Conservation (phyloP, 1,284 basidiomycete species). For the Ustilago trichophora region DNA sequence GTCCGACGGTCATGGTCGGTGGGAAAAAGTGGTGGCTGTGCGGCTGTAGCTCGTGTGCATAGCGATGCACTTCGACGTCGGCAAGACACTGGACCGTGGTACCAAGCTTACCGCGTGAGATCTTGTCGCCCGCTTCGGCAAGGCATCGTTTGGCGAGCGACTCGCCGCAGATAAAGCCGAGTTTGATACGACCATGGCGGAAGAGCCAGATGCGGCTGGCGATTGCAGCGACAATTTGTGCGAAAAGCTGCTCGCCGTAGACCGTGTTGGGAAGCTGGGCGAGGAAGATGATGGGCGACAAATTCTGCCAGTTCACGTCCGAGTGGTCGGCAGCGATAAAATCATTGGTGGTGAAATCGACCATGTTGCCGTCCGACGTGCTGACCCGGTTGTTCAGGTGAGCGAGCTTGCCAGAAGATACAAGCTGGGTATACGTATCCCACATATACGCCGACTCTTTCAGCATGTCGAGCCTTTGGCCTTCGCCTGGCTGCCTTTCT, state of each 20-base stretch:
- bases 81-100: constrained; percentile 49
- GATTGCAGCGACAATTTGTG: constrained; percentile 57
- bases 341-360: constrained; percentile 28
- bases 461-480: constrained; percentile 40
- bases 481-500: constrained; percentile 4
- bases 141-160: constrained; percentile 51
- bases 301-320: constrained; percentile 39
- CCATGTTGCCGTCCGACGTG: constrained; percentile 10
- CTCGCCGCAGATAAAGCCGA: constrained; percentile 60
- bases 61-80: constrained; percentile 29
- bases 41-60: constrained; percentile 41
- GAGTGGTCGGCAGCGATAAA: constrained; percentile 11
- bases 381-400: constrained; percentile 44
- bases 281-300: constrained; percentile 56
- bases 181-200: constrained; percentile 52
- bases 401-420: constrained; percentile 40
- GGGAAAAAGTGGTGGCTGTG: constrained; percentile 55
- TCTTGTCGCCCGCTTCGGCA: constrained; percentile 38
- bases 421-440: constrained; percentile 50
- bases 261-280: constrained; percentile 64
- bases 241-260: constrained; percentile 63
- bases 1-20: constrained; percentile 46
- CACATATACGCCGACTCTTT: constrained; percentile 43
- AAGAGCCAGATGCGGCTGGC: constrained; percentile 59
- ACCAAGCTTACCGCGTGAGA: constrained; percentile 50